Percentiles rank a stretch among this genome's conserved stretches.
These are phyloP conservation scores for Lactifluus piperatus DNA, from an alignment of 768 basidiomycete species.

Conservation along the genomic window DNA sequence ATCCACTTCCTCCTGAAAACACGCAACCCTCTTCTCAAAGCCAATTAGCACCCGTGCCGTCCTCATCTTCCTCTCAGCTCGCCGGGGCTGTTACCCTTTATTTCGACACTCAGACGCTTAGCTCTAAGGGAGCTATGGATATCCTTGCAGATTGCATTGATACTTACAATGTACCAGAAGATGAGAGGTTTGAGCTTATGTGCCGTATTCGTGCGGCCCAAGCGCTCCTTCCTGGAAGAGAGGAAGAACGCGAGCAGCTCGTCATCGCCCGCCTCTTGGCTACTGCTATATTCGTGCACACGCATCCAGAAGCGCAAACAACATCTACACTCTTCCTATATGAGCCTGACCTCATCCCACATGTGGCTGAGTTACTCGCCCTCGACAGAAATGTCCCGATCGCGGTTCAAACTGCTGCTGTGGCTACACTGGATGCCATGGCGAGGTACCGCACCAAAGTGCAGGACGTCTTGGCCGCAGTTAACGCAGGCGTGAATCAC, in stretches of 20 bases:
- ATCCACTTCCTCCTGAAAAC: slow-evolving; percentile 36
- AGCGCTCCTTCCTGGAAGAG: slow-evolving; percentile 49
- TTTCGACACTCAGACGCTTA: slow-evolving; percentile 52
- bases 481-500: slow-evolving; percentile 95
- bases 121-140: slow-evolving; percentile 58
- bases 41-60: slow-evolving; percentile 24
- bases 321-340: slow-evolving; percentile 82
- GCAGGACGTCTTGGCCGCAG: slow-evolving; percentile 78
- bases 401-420: slow-evolving; percentile 71
- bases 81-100: slow-evolving; percentile 51
- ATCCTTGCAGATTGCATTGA: slow-evolving; percentile 69
- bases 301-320: slow-evolving; percentile 70
- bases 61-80: slow-evolving; percentile 27
- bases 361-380: slow-evolving; percentile 84
- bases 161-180: slow-evolving; percentile 57
- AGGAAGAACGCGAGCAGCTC: slow-evolving; percentile 67
- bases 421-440: slow-evolving; percentile 86
- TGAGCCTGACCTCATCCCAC: slow-evolving; percentile 85
- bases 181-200: slow-evolving; percentile 82
- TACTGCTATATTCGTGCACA: slow-evolving; percentile 87
- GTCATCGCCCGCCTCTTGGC: slow-evolving; percentile 75
- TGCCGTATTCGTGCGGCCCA: slow-evolving; percentile 79
- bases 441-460: slow-evolving; percentile 76
- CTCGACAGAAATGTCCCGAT: slow-evolving; percentile 64
- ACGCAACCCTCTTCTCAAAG: slow-evolving; percentile 37